phyloP scores from a whole-genome alignment of 257 asterid species.

The Parsonsia alboflavescens region DNA sequence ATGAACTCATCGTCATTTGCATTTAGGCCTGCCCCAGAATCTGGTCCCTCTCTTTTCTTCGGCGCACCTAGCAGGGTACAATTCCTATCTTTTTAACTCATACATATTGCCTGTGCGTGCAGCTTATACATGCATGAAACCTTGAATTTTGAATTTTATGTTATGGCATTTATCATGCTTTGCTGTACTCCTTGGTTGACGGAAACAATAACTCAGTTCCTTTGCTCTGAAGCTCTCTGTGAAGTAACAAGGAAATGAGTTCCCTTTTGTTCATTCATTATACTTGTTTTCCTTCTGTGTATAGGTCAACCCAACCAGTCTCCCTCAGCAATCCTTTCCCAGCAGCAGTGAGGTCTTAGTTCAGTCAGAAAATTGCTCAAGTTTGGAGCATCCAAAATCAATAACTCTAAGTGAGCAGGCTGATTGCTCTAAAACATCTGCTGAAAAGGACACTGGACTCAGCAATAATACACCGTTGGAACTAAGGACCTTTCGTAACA shows the following conservation, averaged over 20 bases:
- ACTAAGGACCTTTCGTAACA: conserved; percentile 24
- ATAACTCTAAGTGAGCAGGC: conserved; percentile 25
- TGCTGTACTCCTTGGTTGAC: background rate
- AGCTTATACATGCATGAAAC: background rate
- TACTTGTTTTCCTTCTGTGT: background rate
- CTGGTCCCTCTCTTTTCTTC: conserved; percentile 40
- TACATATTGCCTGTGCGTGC: background rate
- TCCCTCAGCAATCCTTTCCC: conserved; percentile 42
- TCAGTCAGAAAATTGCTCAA: conserved; percentile 33
- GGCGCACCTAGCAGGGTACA: conserved; percentile 45
- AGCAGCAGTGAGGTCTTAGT: conserved; percentile 29
- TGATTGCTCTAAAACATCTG: conserved; percentile 32
- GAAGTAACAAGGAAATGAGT: background rate
- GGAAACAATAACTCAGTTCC: background rate
- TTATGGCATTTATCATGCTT: background rate
- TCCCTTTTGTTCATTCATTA: background rate
- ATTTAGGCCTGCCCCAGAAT: conserved; percentile 46
- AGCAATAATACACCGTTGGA: conserved; percentile 26
- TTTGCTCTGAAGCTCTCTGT: background rate
- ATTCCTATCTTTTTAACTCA: conserved; percentile 9
- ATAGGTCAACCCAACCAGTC: conserved; percentile 29
- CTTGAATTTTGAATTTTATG: background rate
- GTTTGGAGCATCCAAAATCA: conserved; percentile 21
- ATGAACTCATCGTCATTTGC: conserved; percentile 55
- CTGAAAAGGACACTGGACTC: conserved; percentile 25